Base-by-base conservation (phyloP, 169 alveolate genomes). In the Eimeria necatrix region DNA sequence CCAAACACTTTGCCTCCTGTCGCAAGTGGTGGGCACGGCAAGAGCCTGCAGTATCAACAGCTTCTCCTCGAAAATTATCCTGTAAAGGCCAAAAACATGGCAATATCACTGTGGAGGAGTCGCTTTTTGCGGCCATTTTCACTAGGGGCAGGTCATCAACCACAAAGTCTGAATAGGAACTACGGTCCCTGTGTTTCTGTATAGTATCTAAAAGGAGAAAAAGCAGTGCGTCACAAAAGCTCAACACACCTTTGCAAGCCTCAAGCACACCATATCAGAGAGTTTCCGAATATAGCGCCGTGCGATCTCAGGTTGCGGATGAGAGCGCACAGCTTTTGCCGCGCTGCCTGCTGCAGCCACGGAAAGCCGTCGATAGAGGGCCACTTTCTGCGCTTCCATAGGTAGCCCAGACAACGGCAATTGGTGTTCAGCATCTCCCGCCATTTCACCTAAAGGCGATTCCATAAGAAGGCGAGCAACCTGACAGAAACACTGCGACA, bases 381-480 rank as follows among this genome's bases (percentile, higher is more conserved):
- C n/a, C 53, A 48, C 32, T 10, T 51, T 51, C 8, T 81, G 49
- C 46, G 61, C 9, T 18, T n/a, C 92, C 80, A 7, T 53, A 59
- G 6, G 53, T 41, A 16, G 53, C 12, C 24, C n/a, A 41, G 92
- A 22, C 32, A 49, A 5, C 32, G 92, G 80, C 51, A 20, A 41
- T n/a, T 20, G n/a, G 61, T 41, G 53, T n/a, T 18, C 49, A 48
- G 16, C 80, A 6, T 51, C n/a, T 12, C 26, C 78, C 14, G 80
- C 80, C 22, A 46, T 53, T 16, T 60, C 92, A 51, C 8, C 41
- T n/a, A 41, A 16, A 7, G 92, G 48, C 80, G 80, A 56, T 59
- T 84, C 92, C 92, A 84, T 84, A 26, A 84, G 92, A 32, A 56
- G 32, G 80, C 92, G 56, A 16, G 92, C 92, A 5, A 84, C 92